Conservation (phyloP, 2,329 filamentous ascomycete genomes). For the Arthrobotrys pseudoclavata region DNA sequence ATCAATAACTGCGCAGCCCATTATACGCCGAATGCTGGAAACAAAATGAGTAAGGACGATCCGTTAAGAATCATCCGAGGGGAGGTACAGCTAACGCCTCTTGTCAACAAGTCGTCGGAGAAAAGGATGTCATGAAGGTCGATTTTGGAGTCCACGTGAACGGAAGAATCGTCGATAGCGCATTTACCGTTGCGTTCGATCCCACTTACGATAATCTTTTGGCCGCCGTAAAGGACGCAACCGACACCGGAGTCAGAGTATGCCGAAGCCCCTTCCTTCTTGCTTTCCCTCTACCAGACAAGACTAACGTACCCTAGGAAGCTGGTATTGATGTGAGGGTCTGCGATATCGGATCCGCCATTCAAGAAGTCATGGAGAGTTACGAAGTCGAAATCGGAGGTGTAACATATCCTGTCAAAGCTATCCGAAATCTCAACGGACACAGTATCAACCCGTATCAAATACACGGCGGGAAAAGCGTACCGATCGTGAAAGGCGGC, state of each 20-base stretch:
- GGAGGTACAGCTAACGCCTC: neutral
- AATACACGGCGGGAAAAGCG: conserved; percentile 93
- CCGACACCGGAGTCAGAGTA: conserved; percentile 79
- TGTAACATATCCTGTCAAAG: conserved; percentile 82
- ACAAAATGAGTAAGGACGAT: conserved; percentile 73
- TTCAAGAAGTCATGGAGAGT: conserved; percentile 93
- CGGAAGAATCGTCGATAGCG: conserved; percentile 78
- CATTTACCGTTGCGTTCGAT: conserved; percentile 78
- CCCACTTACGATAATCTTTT: conserved; percentile 78
- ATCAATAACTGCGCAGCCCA: conserved; percentile 89
- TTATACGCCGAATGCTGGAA: conserved; percentile 88
- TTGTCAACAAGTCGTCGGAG: conserved; percentile 69
- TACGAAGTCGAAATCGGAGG: conserved; percentile 89
- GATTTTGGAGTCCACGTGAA: conserved; percentile 81
- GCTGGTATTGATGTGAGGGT: conserved; percentile 93
- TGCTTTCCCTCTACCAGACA: neutral
- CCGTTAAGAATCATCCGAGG: neutral
- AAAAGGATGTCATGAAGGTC: conserved; percentile 80
- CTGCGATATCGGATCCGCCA: conserved; percentile 83
- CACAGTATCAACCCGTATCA: conserved; percentile 90
- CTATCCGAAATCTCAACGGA: conserved; percentile 87
- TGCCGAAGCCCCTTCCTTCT: conserved; percentile 45
- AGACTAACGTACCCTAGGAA: conserved; percentile 69
- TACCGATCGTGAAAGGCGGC: conserved; percentile 89
- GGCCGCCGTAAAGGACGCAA: conserved; percentile 76